These are phyloP conservation scores for Arabis alpina DNA, from an alignment of 345 rosid genomes.

Conservation along the genomic window DNA sequence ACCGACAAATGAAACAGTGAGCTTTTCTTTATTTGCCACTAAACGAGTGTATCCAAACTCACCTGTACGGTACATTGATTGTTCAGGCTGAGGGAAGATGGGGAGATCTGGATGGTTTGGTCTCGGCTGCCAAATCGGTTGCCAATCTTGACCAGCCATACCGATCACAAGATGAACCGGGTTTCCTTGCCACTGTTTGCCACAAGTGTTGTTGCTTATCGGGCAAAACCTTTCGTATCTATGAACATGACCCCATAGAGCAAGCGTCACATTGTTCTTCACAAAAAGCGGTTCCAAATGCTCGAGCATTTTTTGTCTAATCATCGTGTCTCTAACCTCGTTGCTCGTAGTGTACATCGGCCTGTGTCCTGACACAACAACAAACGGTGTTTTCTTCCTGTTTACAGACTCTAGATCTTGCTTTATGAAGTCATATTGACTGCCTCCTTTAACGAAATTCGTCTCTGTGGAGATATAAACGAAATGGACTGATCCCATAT, in stretches of 20 bases:
- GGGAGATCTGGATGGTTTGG: conserved; percentile 68
- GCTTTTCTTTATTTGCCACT: conserved; percentile 79
- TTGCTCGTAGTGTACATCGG: conserved; percentile 95
- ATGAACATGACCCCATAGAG: conserved; percentile 96
- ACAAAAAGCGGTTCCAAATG: conserved; percentile 84
- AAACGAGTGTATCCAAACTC: conserved; percentile 92
- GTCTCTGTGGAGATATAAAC: conserved; percentile 87
- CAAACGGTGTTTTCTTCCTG: conserved; percentile 73
- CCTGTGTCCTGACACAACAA: conserved; percentile 86
- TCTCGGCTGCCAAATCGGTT: conserved; percentile 86
- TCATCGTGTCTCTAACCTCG: conserved; percentile 59
- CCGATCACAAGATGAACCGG: conserved; percentile 96
- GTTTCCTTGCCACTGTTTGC: conserved; percentile 58
- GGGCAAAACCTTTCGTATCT: conserved; percentile 97
- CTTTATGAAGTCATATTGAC: conserved; percentile 68
- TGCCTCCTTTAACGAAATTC: conserved; percentile 74
- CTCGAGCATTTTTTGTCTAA: conserved; percentile 65
- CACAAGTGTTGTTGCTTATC: conserved; percentile 74
- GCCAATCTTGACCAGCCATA: conserved; percentile 99
- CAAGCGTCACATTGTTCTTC: conserved; percentile 73
- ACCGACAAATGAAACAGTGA: conserved; percentile 74
- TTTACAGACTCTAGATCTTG: conserved; percentile 76
- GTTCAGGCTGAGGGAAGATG: conserved; percentile 73
- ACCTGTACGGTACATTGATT: conserved; percentile 82
- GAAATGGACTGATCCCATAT: conserved; percentile 74